Percentiles rank a stretch among this genome's conserved stretches.
Conservation (phyloP, 2,329 filamentous ascomycete species). For the Paecilomyces fulvus region DNA sequence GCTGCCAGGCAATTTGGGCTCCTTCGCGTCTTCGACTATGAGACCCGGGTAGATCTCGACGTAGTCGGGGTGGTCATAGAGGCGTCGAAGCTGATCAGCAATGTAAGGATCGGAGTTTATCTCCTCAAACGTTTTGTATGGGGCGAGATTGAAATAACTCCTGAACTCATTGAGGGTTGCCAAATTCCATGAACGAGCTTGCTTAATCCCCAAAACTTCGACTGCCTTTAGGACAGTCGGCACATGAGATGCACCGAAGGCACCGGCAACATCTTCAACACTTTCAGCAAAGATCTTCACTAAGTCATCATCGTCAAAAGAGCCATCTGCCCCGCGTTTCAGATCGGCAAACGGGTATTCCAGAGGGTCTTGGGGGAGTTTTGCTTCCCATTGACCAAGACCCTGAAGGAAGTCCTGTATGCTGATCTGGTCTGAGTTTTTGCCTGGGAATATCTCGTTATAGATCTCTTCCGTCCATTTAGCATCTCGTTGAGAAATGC, state of each 20-base stretch:
- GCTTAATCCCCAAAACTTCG: constrained; percentile 56
- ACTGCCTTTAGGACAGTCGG: constrained; percentile 51
- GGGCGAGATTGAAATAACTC: constrained; percentile 8
- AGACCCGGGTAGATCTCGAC: constrained; percentile 53
- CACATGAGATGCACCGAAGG: constrained; percentile 52
- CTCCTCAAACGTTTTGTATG: constrained; percentile 43
- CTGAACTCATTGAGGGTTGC: constrained; percentile 14
- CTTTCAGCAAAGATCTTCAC: constrained; percentile 47
- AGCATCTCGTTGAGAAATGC: constrained; percentile 53
- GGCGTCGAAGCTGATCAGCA: constrained; percentile 33
- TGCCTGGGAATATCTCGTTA: constrained; percentile 36
- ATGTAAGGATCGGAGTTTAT: constrained; percentile 45
- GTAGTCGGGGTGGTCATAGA: constrained; percentile 45
- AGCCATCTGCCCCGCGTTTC: constrained; percentile 42
- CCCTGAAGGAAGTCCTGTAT: constrained; percentile 26
- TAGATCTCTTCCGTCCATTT: constrained; percentile 53
- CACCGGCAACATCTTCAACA: constrained; percentile 54
- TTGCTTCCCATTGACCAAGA: constrained; percentile 34
- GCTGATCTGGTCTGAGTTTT: constrained; percentile 4
- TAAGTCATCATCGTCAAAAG: constrained; percentile 51
- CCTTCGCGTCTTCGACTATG: constrained; percentile 49
- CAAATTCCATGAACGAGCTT: constrained; percentile 51
- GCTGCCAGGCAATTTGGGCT: constrained; percentile 39
- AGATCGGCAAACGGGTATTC: constrained; percentile 43
- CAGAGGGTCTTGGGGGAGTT: constrained; percentile 36